phyloP scores from a whole-genome alignment of 441 rosid species.

The Eugenia klotzschiana region DNA sequence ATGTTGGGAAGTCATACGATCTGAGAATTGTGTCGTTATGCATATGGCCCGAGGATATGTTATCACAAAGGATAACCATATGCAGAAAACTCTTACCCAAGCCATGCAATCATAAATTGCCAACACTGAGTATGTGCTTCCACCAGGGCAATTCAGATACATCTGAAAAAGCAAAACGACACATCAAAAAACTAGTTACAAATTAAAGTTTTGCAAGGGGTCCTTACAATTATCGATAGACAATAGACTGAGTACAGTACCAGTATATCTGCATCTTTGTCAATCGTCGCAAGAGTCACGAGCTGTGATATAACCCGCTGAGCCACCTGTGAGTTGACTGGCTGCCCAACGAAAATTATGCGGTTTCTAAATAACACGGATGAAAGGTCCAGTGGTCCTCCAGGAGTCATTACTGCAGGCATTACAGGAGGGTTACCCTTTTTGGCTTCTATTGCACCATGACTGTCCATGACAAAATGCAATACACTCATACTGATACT shows the following conservation, averaged over 20 bases:
- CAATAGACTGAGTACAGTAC: conserved; percentile 15
- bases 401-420: conserved; percentile 85
- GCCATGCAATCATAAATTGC: conserved; percentile 91
- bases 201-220: neutral
- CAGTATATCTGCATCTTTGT: conserved; percentile 78
- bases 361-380: conserved; percentile 69
- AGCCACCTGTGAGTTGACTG: conserved; percentile 70
- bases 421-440: conserved; percentile 69
- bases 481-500: neutral
- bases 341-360: conserved; percentile 76
- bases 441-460: conserved; percentile 32
- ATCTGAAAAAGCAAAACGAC: conserved; percentile 25
- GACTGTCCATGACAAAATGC: conserved; percentile 13
- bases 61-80: neutral
- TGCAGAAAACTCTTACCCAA: conserved; percentile 41
- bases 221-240: neutral
- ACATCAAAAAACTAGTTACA: neutral
- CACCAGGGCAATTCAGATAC: conserved; percentile 88
- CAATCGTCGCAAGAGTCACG: conserved; percentile 66
- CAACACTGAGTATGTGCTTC: conserved; percentile 73
- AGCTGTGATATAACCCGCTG: conserved; percentile 86
- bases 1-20: neutral
- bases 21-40: neutral
- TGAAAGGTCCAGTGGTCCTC: conserved; percentile 74
- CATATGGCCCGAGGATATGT: neutral